Evolutionary conservation across 805 yeast species (phyloP).

Genomic region (Osmozyma mogii): DNA sequence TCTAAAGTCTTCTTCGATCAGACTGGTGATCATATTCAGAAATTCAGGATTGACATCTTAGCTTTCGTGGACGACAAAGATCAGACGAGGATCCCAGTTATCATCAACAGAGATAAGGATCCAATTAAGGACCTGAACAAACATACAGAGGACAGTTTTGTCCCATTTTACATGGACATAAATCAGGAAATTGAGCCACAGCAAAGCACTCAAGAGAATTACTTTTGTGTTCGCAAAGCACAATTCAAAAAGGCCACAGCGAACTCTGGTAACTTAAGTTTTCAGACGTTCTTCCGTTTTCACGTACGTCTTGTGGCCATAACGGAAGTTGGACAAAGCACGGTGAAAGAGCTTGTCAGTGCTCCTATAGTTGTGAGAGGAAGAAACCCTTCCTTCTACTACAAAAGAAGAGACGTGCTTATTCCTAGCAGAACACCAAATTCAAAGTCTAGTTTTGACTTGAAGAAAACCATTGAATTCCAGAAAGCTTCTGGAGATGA

Average conservation of each 20-base stretch:
- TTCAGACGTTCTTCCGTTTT: slow-evolving; percentile 40
- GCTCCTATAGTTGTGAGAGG: slow-evolving; percentile 51
- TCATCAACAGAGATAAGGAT: not conserved
- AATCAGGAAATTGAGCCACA: too few species aligned
- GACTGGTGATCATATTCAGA: slow-evolving; percentile 9
- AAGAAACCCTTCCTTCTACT: slow-evolving; percentile 53
- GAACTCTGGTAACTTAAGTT: slow-evolving; percentile 39
- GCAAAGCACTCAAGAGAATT: slow-evolving; percentile 19
- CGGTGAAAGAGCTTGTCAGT: slow-evolving; percentile 6
- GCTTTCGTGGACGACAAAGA: slow-evolving; percentile 12
- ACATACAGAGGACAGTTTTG: too few species aligned
- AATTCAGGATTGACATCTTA: slow-evolving; percentile 29
- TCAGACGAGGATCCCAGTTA: not conserved
- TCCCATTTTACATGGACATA: too few species aligned
- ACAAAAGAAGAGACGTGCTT: slow-evolving; percentile 42
- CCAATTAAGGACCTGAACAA: too few species aligned
- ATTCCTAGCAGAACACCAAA: slow-evolving; percentile 20
- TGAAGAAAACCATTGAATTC: not conserved
- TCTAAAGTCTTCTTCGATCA: slow-evolving; percentile 1
- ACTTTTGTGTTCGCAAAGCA: slow-evolving; percentile 30
- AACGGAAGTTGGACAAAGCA: not conserved
- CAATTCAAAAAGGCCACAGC: slow-evolving; percentile 48
- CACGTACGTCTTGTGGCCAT: not conserved
- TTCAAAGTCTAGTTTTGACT: slow-evolving; percentile 5
- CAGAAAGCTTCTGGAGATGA: not conserved